These are phyloP conservation scores for Epichloe typhina DNA, from an alignment of 2,329 filamentous ascomycete genomes.

Conservation along the genomic window DNA sequence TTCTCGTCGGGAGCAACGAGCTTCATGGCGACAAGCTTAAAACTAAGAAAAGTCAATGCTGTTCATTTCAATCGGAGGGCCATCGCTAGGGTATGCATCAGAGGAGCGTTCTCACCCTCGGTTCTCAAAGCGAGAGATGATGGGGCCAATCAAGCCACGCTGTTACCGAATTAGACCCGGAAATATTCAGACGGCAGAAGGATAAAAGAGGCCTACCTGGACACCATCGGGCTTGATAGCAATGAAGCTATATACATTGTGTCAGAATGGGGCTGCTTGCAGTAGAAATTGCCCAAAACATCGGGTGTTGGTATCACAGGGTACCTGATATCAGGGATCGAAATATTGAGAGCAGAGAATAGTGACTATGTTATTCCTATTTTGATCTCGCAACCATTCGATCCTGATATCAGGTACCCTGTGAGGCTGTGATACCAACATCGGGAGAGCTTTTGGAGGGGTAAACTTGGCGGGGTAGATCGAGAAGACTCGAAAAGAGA, in stretches of 20 bases:
- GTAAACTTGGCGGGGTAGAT: conserved; percentile 21
- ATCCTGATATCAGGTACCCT: no score
- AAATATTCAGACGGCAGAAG: neutral
- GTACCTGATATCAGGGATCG: no score
- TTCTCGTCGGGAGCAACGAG: conserved; percentile 76
- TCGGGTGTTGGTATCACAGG: neutral
- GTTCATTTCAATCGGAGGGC: neutral
- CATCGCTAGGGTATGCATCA: neutral
- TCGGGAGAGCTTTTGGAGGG: conserved; percentile 9
- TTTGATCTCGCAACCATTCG: no score
- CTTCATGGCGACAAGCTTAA: conserved; percentile 98
- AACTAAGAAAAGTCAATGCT: conserved; percentile 22
- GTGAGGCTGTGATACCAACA: neutral
- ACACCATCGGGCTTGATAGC: conserved; percentile 99
- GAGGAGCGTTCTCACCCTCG: conserved; percentile 51
- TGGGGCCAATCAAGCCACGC: conserved; percentile 95
- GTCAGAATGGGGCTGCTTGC: conserved; percentile 11
- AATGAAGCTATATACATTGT: conserved; percentile 65
- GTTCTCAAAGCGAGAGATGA: conserved; percentile 96
- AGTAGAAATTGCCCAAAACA: neutral
- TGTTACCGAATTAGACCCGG: conserved; percentile 23
- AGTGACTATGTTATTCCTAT: no score
- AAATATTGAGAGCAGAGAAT: no score
- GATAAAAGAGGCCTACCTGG: conserved; percentile 51
- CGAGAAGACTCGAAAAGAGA: neutral